Percentiles rank a stretch among this genome's conserved stretches.
phyloP scores from a whole-genome alignment of 305 asterid genomes.

The Fraxinus sp. region DNA sequence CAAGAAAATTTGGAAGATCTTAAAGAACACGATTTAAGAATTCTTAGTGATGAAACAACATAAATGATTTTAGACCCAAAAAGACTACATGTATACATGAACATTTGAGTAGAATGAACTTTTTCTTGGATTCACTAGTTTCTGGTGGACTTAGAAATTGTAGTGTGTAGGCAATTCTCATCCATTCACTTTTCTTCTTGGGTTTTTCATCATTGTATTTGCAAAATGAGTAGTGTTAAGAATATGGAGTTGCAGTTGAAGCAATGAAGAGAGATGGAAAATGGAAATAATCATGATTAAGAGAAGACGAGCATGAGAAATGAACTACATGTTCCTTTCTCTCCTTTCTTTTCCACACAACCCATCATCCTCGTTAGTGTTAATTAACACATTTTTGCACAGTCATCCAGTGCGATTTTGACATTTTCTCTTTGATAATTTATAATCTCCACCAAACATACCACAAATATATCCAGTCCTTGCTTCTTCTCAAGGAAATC shows the following conservation, averaged over 20 bases:
- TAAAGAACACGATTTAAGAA: not conserved
- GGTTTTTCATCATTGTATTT: constrained; percentile 8
- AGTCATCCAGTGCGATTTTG: not conserved
- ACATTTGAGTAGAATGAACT: constrained; percentile 27
- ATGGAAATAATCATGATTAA: constrained; percentile 37
- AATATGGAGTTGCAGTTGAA: constrained; percentile 27
- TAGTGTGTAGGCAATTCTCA: constrained; percentile 22
- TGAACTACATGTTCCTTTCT: constrained; percentile 39
- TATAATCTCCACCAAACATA: not conserved
- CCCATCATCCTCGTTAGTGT: too few relatives aligned
- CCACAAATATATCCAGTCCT: not conserved
- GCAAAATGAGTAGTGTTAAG: constrained; percentile 27
- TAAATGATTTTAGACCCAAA: not conserved
- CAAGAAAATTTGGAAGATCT: not conserved
- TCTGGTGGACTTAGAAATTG: constrained; percentile 24
- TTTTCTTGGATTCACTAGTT: constrained; percentile 49
- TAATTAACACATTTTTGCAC: too few relatives aligned
- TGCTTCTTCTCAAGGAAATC: not conserved
- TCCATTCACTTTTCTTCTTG: constrained; percentile 35
- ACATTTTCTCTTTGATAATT: too few relatives aligned
- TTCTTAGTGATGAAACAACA: not conserved
- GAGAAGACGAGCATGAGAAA: constrained; percentile 30
- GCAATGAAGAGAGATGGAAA: constrained; percentile 38
- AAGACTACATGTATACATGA: not conserved
- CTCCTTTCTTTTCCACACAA: constrained; percentile 12